Conservation (phyloP, 2,329 filamentous ascomycete genomes). For the Clonostachys sp. region DNA sequence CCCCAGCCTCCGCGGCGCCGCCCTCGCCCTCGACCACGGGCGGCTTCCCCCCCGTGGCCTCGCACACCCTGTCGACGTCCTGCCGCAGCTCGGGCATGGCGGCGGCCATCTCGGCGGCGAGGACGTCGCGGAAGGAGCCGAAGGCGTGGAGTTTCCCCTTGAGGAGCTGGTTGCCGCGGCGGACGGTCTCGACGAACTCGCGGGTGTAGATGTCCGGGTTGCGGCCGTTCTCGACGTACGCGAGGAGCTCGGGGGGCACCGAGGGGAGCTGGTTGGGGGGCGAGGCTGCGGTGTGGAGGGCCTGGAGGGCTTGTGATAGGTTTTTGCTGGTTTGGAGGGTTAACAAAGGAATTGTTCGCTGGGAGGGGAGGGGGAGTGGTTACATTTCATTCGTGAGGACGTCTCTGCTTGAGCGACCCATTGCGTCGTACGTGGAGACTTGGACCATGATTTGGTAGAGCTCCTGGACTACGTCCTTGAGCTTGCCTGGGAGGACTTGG, state of each 20-base stretch:
- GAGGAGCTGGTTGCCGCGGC: conserved; percentile 62
- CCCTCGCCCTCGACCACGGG: neutral
- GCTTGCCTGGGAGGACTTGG: conserved; percentile 35
- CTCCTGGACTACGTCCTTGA: conserved; percentile 60
- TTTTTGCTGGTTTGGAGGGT: conserved; percentile 21
- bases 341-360: conserved; percentile 2
- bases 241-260: conserved; percentile 58
- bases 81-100: conserved; percentile 55
- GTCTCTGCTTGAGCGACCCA: conserved; percentile 44
- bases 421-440: conserved; percentile 54
- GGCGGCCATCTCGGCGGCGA: conserved; percentile 52
- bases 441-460: conserved; percentile 62
- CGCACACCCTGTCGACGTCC: conserved; percentile 47
- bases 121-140: conserved; percentile 53
- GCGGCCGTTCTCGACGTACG: conserved; percentile 67
- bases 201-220: conserved; percentile 73
- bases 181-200: conserved; percentile 67
- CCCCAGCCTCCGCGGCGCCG: neutral
- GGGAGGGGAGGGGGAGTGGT: conserved; percentile 2
- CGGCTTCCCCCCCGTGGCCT: conserved; percentile 31
- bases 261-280: conserved; percentile 38
- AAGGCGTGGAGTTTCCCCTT: conserved; percentile 62
- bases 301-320: conserved; percentile 30
- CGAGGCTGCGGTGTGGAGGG: conserved; percentile 32
- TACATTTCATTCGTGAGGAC: conserved; percentile 52